Evolutionary conservation across 176 grass and related monocot genomes (phyloP).

Genomic region (Triticum turgidum): DNA sequence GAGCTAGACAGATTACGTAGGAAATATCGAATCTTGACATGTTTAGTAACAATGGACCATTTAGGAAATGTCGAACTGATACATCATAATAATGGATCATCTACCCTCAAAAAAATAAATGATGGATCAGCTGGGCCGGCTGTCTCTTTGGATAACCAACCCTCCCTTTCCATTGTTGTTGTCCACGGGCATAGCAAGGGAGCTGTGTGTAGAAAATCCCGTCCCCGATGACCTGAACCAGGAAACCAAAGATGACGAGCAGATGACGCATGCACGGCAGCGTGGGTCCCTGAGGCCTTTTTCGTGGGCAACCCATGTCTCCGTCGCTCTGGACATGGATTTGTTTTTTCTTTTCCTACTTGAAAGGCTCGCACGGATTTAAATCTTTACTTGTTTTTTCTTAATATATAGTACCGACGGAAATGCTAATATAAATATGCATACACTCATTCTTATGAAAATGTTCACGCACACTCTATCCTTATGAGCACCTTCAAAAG

Average conservation of each 20-base stretch:
- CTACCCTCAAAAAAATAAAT: no score
- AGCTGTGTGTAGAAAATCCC: constrained; percentile 16
- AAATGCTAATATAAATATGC: no score
- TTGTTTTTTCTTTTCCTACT: not conserved
- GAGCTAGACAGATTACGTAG: not conserved
- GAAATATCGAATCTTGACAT: not conserved
- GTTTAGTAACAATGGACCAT: not conserved
- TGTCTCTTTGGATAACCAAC: no score
- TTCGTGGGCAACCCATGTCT: not conserved
- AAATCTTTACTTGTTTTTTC: not conserved
- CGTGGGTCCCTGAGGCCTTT: not conserved
- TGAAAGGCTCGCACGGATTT: not conserved
- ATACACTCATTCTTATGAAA: no score
- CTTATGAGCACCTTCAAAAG: no score
- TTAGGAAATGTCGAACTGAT: not conserved
- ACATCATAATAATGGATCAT: not conserved
- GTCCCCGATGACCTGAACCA: not conserved
- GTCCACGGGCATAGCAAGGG: no score
- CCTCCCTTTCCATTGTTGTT: not conserved
- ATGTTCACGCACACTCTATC: no score
- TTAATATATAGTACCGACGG: no score
- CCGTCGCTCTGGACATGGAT: not conserved
- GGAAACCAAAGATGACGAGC: not conserved
- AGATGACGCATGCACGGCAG: not conserved
- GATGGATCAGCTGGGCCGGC: no score